Conservation (phyloP, 768 basidiomycete genomes). For the Asterophora lycoperdoides region DNA sequence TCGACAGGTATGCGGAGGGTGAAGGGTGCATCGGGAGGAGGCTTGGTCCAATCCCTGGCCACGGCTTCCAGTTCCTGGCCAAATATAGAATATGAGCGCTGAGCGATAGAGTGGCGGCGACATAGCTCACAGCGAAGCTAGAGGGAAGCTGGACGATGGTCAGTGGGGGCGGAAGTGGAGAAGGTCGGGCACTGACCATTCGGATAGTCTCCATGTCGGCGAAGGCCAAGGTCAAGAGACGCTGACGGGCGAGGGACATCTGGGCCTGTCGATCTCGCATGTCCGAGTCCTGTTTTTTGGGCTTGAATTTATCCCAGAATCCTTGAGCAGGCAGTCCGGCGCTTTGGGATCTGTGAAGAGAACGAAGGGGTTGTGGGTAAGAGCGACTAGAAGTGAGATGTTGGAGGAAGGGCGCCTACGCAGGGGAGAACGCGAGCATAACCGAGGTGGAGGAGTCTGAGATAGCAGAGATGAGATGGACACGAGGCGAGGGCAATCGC, state of each 20-base stretch:
- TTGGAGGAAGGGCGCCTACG: conserved; percentile 45
- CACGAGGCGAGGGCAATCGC: too few relatives aligned
- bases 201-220: conserved; percentile 85
- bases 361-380: conserved; percentile 31
- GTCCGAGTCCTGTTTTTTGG: conserved; percentile 67
- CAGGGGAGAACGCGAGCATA: conserved; percentile 52
- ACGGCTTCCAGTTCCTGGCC: conserved; percentile 73
- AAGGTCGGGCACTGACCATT: conserved; percentile 40
- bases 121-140: conserved; percentile 54
- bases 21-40: conserved; percentile 75
- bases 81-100: conserved; percentile 3
- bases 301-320: conserved; percentile 68
- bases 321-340: conserved; percentile 52
- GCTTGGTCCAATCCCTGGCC: conserved; percentile 83
- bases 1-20: conserved; percentile 81
- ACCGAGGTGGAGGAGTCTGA: conserved; percentile 26
- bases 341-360: conserved; percentile 56
- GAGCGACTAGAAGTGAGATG: conserved; percentile 19
- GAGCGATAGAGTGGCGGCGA: background rate
- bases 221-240: conserved; percentile 76
- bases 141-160: conserved; percentile 53
- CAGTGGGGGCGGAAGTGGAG: conserved; percentile 8
- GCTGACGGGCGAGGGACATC: conserved; percentile 70
- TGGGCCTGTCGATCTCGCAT: conserved; percentile 47
- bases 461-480: too few relatives aligned